A percentile compares a stretch with the other conserved stretches of the same genome.
These are phyloP conservation scores for Elasticomyces elasticus DNA, from an alignment of 495 filamentous ascomycete genomes.

Conservation along the genomic window DNA sequence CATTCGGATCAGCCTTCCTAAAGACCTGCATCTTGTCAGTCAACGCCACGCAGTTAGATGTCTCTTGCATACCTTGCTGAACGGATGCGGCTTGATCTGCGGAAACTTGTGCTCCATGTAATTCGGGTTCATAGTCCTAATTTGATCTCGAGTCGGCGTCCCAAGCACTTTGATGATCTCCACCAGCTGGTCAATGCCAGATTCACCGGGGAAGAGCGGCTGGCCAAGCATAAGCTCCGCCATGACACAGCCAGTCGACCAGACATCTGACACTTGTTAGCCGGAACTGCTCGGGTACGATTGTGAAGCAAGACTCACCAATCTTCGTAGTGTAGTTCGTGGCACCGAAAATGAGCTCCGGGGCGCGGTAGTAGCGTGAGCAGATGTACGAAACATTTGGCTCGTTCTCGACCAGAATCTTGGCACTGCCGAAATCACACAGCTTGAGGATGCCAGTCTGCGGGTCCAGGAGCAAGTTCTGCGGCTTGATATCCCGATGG, in stretches of 20 bases:
- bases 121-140: conserved; percentile 99
- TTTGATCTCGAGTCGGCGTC: conserved; percentile 95
- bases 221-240: conserved; percentile 98
- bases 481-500: conserved; percentile 98
- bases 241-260: conserved; percentile 99
- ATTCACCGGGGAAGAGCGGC: conserved; percentile 97
- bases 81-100: conserved; percentile 98
- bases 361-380: conserved; percentile 96
- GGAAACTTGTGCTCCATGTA: conserved; percentile 99
- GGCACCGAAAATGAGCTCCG: conserved; percentile 96
- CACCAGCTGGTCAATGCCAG: conserved; percentile 95
- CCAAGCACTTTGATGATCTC: conserved; percentile 99
- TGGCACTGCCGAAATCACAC: conserved; percentile 97
- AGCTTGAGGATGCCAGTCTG: conserved; percentile 87
- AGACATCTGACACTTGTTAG: conserved; percentile 61
- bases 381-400: conserved; percentile 99
- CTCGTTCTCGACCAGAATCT: conserved; percentile 97
- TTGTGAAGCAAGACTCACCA: conserved; percentile 47
- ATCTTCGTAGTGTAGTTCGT: conserved; percentile 99
- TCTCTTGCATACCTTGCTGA: conserved; percentile 63
- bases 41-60: neutral
- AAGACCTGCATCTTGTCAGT: conserved; percentile 54
- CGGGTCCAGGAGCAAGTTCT: conserved; percentile 90
- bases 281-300: neutral
- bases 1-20: conserved; percentile 81